Conservation (phyloP, 2,329 filamentous ascomycete genomes). For the Aspergillus texensis region DNA sequence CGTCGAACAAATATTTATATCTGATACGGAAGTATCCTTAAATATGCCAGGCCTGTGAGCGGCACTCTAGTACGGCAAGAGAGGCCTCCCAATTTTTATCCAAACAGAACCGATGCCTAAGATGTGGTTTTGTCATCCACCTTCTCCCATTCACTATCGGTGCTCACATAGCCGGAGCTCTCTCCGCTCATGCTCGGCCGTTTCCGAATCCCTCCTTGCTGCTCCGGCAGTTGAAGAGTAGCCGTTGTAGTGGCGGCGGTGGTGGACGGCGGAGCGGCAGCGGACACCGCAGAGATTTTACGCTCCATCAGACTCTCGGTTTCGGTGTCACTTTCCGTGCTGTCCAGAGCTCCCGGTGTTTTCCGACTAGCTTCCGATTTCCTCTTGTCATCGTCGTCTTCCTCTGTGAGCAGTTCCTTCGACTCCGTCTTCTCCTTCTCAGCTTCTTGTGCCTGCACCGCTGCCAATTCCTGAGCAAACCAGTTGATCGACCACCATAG, state of each 20-base stretch:
- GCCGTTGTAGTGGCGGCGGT: constrained; percentile 23
- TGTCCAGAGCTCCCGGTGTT: constrained; percentile 37
- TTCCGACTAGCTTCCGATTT: constrained; percentile 25
- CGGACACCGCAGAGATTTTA: constrained; percentile 18
- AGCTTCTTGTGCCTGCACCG: constrained; percentile 53
- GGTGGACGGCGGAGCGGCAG: constrained; percentile 19
- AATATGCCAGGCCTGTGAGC: background rate
- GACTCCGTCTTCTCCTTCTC: constrained; percentile 42
- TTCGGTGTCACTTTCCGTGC: constrained; percentile 49
- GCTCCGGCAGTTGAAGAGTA: constrained; percentile 54
- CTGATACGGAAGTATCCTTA: background rate
- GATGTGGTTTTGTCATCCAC: constrained; percentile 57
- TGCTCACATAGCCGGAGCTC: constrained; percentile 66
- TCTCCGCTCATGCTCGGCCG: constrained; percentile 51
- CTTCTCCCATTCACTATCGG: constrained; percentile 98
- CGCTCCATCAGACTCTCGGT: constrained; percentile 36
- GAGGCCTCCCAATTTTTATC: background rate
- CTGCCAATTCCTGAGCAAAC: constrained; percentile 73
- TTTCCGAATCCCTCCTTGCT: constrained; percentile 45
- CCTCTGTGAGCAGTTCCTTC: constrained; percentile 41
- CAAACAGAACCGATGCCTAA: constrained; percentile 2
- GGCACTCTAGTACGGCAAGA: background rate
- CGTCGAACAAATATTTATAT: background rate
- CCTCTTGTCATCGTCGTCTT: constrained; percentile 3
- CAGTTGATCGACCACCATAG: constrained; percentile 97